Conservation (phyloP, 495 filamentous ascomycete species). For the Elaphomyces granulatus region DNA sequence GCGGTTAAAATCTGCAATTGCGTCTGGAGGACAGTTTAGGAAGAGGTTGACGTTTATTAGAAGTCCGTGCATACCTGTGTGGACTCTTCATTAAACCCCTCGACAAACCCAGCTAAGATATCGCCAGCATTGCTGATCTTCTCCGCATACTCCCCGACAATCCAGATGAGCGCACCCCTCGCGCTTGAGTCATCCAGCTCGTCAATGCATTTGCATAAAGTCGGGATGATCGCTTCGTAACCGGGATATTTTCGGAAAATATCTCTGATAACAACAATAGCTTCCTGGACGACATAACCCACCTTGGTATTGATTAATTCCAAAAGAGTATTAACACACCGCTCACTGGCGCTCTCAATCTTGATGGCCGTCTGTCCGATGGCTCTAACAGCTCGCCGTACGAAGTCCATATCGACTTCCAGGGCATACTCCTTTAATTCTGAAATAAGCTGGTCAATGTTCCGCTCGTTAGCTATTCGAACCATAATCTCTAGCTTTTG, state of each 20-base stretch:
- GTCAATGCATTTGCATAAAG: conserved; percentile 90
- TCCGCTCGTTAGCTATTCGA: conserved; percentile 93
- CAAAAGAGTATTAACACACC: conserved; percentile 84
- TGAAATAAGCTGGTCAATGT: conserved; percentile 84
- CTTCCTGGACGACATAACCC: conserved; percentile 98
- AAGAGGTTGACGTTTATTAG: conserved; percentile 3
- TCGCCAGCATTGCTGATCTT: conserved; percentile 97
- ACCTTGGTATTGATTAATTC: conserved; percentile 95
- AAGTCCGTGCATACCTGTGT: conserved; percentile 60
- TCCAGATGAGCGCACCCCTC: conserved; percentile 88
- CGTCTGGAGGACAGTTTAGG: conserved; percentile 41
- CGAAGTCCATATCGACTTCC: conserved; percentile 99
- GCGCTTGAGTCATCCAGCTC: conserved; percentile 93
- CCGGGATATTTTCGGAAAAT: conserved; percentile 96
- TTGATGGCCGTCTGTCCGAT: conserved; percentile 98
- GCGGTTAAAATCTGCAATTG: conserved; percentile 94
- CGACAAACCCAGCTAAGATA: conserved; percentile 72
- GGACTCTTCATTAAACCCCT: conserved; percentile 86
- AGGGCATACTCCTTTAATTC: conserved; percentile 95
- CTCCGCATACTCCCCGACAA: conserved; percentile 96
- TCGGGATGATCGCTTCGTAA: conserved; percentile 95
- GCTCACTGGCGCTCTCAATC: conserved; percentile 84
- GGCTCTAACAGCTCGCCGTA: conserved; percentile 80
- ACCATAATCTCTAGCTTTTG: conserved; percentile 99
- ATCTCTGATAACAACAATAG: conserved; percentile 95